phyloP scores from a whole-genome alignment of 2,329 filamentous ascomycete species.

The Cryphonectria parasitica region DNA sequence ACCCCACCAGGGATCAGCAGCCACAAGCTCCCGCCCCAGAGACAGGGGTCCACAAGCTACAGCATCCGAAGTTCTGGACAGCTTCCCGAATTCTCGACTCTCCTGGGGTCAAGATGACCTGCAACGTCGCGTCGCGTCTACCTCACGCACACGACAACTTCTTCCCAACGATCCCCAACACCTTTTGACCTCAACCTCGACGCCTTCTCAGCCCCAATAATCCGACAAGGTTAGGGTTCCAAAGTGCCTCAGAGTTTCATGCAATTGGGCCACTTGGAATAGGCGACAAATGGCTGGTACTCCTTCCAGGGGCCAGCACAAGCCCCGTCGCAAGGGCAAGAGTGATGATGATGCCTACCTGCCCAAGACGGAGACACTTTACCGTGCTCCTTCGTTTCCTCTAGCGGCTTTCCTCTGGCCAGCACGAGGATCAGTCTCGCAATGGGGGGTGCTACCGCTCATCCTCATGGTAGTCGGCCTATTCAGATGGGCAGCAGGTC shows the following conservation, averaged over 20 bases:
- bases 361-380: slow-evolving; percentile 48
- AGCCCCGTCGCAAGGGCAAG: slow-evolving; percentile 62
- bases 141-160: slow-evolving; percentile 7
- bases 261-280: neutral
- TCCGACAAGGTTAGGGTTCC: neutral
- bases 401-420: slow-evolving; percentile 95
- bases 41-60: slow-evolving; percentile 23
- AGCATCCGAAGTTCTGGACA: slow-evolving; percentile 24
- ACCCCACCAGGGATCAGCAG: slow-evolving; percentile 16
- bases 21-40: slow-evolving; percentile 11
- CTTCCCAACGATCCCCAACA: neutral
- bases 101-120: neutral
- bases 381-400: slow-evolving; percentile 76
- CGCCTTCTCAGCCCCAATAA: neutral
- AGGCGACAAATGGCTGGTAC: slow-evolving; percentile 47
- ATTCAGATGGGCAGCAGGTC: slow-evolving; percentile 87
- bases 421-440: slow-evolving; percentile 77
- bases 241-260: neutral
- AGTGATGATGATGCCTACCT: slow-evolving; percentile 43
- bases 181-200: slow-evolving; percentile 11
- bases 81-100: slow-evolving; percentile 23
- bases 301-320: slow-evolving; percentile 57
- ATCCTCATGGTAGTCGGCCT: slow-evolving; percentile 89
- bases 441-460: slow-evolving; percentile 90
- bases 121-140: slow-evolving; percentile 15